Evolutionary conservation across 2,329 filamentous ascomycete species (phyloP).

Genomic region (Thielaviopsis euricoi): DNA sequence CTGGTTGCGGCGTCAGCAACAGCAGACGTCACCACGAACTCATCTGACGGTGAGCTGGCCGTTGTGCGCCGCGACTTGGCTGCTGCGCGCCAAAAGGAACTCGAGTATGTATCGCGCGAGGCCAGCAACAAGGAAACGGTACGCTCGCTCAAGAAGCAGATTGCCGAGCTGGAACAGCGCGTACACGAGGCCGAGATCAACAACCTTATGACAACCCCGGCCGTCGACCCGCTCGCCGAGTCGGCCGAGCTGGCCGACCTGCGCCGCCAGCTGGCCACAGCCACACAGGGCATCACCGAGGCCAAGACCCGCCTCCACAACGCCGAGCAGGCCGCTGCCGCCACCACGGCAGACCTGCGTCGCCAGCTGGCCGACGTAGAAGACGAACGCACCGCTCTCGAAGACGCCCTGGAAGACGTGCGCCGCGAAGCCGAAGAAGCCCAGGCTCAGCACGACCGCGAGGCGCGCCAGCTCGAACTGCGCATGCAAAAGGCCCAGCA

Average conservation of each 20-base stretch:
- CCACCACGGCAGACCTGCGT: slow-evolving; percentile 31
- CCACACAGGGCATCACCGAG: slow-evolving; percentile 43
- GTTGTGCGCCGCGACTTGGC: slow-evolving; percentile 46
- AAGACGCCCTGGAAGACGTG: slow-evolving; percentile 40
- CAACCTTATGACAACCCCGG: slow-evolving; percentile 17
- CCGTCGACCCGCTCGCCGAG: slow-evolving; percentile 21
- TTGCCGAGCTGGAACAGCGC: slow-evolving; percentile 50
- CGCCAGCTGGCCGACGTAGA: slow-evolving; percentile 38
- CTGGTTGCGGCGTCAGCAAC: slow-evolving; percentile 21
- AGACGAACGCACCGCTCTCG: slow-evolving; percentile 40
- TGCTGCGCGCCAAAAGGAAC: slow-evolving; percentile 48
- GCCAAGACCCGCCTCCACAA: slow-evolving; percentile 33
- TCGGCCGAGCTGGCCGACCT: slow-evolving; percentile 41
- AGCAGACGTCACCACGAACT: slow-evolving; percentile 20
- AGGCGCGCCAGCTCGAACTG: slow-evolving; percentile 27
- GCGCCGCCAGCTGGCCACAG: slow-evolving; percentile 41
- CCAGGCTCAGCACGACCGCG: slow-evolving; percentile 25
- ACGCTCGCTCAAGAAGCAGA: slow-evolving; percentile 45
- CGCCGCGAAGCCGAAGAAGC: slow-evolving; percentile 34
- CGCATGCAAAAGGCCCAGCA: slow-evolving; percentile 35
- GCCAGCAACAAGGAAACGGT: slow-evolving; percentile 43
- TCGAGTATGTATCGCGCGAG: slow-evolving; percentile 49
- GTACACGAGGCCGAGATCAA: slow-evolving; percentile 47
- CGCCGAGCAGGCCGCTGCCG: slow-evolving; percentile 28
- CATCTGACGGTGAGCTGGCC: slow-evolving; percentile 38